Percentiles rank a stretch among this genome's conserved stretches.
These are phyloP conservation scores for Blastobotrys mokoenaii DNA, from an alignment of 805 yeast species.

Conservation along the genomic window DNA sequence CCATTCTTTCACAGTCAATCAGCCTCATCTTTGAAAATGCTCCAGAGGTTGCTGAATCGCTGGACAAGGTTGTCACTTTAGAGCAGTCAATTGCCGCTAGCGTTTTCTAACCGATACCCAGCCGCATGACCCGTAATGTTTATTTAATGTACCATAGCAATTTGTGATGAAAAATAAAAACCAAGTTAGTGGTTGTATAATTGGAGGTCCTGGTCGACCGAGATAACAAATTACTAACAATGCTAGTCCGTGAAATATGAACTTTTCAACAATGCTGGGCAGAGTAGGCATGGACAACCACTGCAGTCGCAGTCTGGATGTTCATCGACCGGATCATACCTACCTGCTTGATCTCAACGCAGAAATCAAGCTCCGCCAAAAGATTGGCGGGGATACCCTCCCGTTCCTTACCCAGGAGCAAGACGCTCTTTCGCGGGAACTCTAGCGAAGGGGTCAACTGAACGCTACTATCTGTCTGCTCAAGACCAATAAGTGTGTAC, in stretches of 20 bases:
- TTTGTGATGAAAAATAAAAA: no score
- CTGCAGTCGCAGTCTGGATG: conserved; percentile 94
- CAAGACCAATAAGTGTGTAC: conserved; percentile 80
- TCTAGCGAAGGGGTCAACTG: conserved; percentile 51
- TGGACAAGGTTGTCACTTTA: conserved; percentile 22
- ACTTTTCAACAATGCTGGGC: conserved; percentile 44
- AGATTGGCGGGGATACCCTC: conserved; percentile 88
- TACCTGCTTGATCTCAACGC: conserved; percentile 84
- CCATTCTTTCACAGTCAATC: conserved; percentile 43
- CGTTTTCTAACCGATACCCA: not conserved
- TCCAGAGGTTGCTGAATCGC: conserved; percentile 49
- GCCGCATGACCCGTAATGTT: not conserved
- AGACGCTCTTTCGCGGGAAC: conserved; percentile 73
- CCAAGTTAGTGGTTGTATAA: no score
- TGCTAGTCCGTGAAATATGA: not conserved
- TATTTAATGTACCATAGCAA: not conserved
- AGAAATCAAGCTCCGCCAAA: conserved; percentile 71
- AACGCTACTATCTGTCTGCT: conserved; percentile 86
- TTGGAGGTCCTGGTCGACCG: no score
- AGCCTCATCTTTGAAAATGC: conserved; percentile 53
- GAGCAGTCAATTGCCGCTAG: conserved; percentile 2
- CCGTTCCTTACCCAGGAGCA: conserved; percentile 76
- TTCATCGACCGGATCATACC: conserved; percentile 95
- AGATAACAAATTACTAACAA: not conserved
- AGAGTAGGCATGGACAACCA: conserved; percentile 85